Conservation (phyloP, 345 rosid genomes). For the Clausena lansium region DNA sequence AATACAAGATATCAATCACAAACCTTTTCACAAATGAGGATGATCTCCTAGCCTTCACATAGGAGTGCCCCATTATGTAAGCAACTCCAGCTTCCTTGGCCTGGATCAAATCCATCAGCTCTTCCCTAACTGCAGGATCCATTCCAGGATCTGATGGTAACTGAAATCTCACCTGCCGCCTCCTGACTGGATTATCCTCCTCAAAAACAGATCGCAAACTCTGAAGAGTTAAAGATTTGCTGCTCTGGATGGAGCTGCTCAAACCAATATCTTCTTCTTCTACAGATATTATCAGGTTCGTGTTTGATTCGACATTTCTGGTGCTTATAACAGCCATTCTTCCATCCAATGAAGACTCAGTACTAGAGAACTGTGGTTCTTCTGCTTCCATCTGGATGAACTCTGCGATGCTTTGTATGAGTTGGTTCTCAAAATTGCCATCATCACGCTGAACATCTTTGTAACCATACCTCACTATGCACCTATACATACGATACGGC, state of each 20-base stretch:
- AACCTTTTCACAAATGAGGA: constrained; percentile 70
- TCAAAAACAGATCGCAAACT: constrained; percentile 65
- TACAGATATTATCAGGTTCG: constrained; percentile 53
- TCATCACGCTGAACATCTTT: constrained; percentile 84
- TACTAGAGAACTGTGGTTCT: constrained; percentile 49
- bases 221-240: constrained; percentile 69
- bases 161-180: constrained; percentile 65
- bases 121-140: constrained; percentile 76
- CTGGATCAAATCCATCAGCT: constrained; percentile 68
- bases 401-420: constrained; percentile 90
- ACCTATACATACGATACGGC: constrained; percentile 91
- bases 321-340: constrained; percentile 94
- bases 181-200: constrained; percentile 63
- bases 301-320: constrained; percentile 44
- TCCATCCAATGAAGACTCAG: constrained; percentile 74
- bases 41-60: constrained; percentile 75
- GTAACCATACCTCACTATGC: constrained; percentile 94
- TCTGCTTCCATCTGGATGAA: constrained; percentile 94
- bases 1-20: constrained; percentile 73
- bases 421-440: constrained; percentile 76
- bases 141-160: constrained; percentile 52
- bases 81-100: constrained; percentile 93
- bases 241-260: constrained; percentile 53
- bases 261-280: constrained; percentile 46
- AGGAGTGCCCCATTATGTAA: constrained; percentile 85